These are phyloP conservation scores for Pleurotus platypus DNA, from an alignment of 768 basidiomycete species.

Conservation along the genomic window DNA sequence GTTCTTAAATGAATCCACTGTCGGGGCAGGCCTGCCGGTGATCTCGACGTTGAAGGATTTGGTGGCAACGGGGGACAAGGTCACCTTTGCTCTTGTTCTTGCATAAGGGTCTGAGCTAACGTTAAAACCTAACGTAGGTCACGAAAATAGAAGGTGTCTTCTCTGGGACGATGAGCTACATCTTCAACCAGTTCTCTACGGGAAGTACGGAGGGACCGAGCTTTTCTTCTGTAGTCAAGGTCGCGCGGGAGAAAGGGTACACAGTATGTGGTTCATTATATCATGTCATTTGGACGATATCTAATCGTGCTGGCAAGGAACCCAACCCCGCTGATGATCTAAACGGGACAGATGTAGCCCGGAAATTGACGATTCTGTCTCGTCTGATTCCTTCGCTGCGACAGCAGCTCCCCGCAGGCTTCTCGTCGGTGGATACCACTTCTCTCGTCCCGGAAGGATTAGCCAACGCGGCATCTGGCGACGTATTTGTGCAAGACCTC, in stretches of 20 bases:
- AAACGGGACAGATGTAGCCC: constrained; percentile 94
- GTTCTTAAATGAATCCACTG: constrained; percentile 85
- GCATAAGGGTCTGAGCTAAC: neutral
- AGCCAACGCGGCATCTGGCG: constrained; percentile 62
- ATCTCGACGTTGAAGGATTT: constrained; percentile 90
- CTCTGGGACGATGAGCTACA: constrained; percentile 96
- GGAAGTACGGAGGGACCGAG: constrained; percentile 61
- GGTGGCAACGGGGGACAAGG: constrained; percentile 89
- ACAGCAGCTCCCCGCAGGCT: constrained; percentile 35
- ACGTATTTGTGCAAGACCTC: constrained; percentile 78
- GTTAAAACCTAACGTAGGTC: constrained; percentile 49
- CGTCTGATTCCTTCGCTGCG: constrained; percentile 59
- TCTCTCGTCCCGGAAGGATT: constrained; percentile 84
- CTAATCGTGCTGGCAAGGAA: constrained; percentile 50
- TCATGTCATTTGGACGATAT: neutral
- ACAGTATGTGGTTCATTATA: constrained; percentile 53
- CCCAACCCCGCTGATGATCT: constrained; percentile 97
- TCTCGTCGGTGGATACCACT: constrained; percentile 72
- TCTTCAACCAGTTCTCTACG: constrained; percentile 94
- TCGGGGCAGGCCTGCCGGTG: constrained; percentile 93
- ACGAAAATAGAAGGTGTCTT: constrained; percentile 96
- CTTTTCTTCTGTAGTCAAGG: constrained; percentile 87
- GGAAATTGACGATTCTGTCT: constrained; percentile 94
- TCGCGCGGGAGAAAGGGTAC: constrained; percentile 91
- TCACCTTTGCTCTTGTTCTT: constrained; percentile 19